Conservation (phyloP, 768 basidiomycete species). For the Lentinula boryana region DNA sequence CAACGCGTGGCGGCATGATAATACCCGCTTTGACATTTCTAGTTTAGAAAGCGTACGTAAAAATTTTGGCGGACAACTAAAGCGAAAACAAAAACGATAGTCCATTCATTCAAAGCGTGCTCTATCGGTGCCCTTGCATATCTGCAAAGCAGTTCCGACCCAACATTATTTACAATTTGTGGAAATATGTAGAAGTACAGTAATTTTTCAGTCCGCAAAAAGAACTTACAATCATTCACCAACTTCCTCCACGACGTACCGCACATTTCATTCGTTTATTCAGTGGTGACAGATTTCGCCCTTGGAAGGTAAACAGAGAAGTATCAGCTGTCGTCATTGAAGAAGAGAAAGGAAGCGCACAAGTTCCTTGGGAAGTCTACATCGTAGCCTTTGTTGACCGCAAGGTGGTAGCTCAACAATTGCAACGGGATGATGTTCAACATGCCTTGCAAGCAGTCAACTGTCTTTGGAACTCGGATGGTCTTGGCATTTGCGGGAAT, state of each 20-base stretch:
- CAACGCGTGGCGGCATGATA: background rate
- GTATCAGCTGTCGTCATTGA: slow-evolving; percentile 2
- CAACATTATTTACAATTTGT: background rate
- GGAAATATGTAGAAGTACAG: slow-evolving; percentile 14
- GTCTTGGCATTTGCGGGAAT: slow-evolving; percentile 74
- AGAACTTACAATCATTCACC: background rate
- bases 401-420: slow-evolving; percentile 92
- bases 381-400: slow-evolving; percentile 92
- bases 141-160: background rate
- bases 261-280: slow-evolving; percentile 31
- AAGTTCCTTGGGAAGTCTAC: slow-evolving; percentile 98
- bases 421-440: slow-evolving; percentile 97
- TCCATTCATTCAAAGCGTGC: background rate
- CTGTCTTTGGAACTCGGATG: slow-evolving; percentile 90
- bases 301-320: slow-evolving; percentile 24
- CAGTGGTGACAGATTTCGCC: slow-evolving; percentile 73
- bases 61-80: background rate
- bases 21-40: background rate
- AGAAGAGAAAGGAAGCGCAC: slow-evolving; percentile 36
- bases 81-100: background rate
- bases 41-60: too few relatives aligned
- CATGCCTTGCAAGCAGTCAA: slow-evolving; percentile 92
- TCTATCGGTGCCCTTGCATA: background rate
- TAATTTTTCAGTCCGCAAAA: slow-evolving; percentile 14
- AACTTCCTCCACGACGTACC: background rate